These are phyloP conservation scores for Torulaspora pretoriensis DNA, from an alignment of 1,139 yeast species.

Conservation along the genomic window DNA sequence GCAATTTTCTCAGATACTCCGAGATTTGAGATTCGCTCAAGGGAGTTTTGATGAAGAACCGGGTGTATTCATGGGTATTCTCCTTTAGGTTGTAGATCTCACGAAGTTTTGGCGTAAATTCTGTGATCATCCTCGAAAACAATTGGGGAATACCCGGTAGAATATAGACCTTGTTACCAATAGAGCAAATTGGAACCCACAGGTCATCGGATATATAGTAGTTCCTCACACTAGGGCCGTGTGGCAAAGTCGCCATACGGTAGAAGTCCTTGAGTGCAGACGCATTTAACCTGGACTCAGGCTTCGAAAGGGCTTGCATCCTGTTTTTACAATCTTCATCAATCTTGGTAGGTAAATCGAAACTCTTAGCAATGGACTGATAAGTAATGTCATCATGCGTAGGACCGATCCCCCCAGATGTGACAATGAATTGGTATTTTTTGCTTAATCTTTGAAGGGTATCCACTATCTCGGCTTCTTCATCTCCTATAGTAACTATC, in stretches of 20 bases:
- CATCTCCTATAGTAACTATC: constrained; percentile 75
- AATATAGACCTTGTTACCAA: constrained; percentile 59
- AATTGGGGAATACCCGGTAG: constrained; percentile 81
- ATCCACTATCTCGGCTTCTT: constrained; percentile 55
- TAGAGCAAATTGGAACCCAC: constrained; percentile 81
- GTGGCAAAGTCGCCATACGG: constrained; percentile 77
- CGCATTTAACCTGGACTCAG: constrained; percentile 40
- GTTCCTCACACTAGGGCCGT: constrained; percentile 46
- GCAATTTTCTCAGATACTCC: constrained; percentile 53
- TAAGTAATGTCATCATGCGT: constrained; percentile 90
- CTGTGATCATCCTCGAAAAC: constrained; percentile 52
- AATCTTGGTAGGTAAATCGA: constrained; percentile 46
- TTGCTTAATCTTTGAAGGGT: constrained; percentile 47
- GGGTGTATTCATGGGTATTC: constrained; percentile 34
- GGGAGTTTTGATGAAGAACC: constrained; percentile 61
- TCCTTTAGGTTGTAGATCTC: constrained; percentile 23
- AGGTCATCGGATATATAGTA: constrained; percentile 52
- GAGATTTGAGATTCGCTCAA: constrained; percentile 67
- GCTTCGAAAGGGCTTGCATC: constrained; percentile 51
- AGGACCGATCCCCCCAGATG: constrained; percentile 83
- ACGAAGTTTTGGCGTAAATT: constrained; percentile 36
- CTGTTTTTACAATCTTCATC: constrained; percentile 56
- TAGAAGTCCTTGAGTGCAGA: constrained; percentile 57
- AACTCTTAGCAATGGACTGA: constrained; percentile 63
- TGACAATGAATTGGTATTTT: constrained; percentile 63